Conservation (phyloP, 1,284 basidiomycete genomes). For the Pulveroboletus sp. region DNA sequence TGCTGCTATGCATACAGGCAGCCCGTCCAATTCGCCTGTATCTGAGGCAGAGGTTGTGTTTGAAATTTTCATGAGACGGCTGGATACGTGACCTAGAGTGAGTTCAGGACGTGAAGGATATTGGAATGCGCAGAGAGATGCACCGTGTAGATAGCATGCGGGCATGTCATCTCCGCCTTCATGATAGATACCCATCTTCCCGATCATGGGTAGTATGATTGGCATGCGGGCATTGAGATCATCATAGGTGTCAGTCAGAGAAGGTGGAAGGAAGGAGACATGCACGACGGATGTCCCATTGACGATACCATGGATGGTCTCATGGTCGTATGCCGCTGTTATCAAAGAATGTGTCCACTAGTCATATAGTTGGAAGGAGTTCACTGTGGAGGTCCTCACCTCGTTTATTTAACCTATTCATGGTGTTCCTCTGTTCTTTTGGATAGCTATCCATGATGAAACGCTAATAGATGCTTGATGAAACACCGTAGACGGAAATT, state of each 20-base stretch:
- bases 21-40: slow-evolving; percentile 2
- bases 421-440: slow-evolving; percentile 21
- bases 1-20: slow-evolving; percentile 22
- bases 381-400: slow-evolving; percentile 10
- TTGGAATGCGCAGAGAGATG: background rate
- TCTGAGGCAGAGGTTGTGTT: background rate
- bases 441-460: slow-evolving; percentile 20
- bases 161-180: slow-evolving; percentile 6
- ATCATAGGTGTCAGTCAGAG: slow-evolving; percentile 12
- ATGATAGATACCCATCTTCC: slow-evolving; percentile 22
- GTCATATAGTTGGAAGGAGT: background rate
- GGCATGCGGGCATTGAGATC: slow-evolving; percentile 15
- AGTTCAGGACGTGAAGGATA: background rate
- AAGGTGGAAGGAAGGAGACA: slow-evolving; percentile 23
- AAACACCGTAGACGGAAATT: background rate
- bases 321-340: slow-evolving; percentile 21
- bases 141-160: slow-evolving; percentile 26
- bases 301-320: slow-evolving; percentile 22
- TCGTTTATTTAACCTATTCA: slow-evolving; percentile 26
- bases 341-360: background rate
- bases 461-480: background rate
- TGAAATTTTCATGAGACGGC: slow-evolving; percentile 28
- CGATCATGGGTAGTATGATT: slow-evolving; percentile 26
- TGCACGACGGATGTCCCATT: slow-evolving; percentile 24
- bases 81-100: slow-evolving; percentile 19